A percentile compares a stretch with the other conserved stretches of the same genome.
These are phyloP conservation scores for Hirschioporus abietinus DNA, from an alignment of 768 basidiomycete genomes.

Conservation along the genomic window DNA sequence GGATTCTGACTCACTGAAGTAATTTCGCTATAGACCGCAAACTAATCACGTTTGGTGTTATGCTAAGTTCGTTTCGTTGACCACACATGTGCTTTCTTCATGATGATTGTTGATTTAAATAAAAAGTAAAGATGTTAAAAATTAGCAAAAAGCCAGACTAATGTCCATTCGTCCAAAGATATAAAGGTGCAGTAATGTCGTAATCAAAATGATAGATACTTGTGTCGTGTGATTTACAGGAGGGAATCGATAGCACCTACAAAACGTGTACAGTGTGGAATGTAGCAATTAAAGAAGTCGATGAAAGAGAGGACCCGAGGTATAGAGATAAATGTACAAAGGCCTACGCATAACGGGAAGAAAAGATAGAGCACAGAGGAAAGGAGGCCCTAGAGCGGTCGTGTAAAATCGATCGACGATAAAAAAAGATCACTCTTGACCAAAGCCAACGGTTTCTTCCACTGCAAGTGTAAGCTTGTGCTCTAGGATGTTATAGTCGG, in stretches of 20 bases:
- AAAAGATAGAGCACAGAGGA: background rate
- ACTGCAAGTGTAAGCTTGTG: conserved; percentile 93
- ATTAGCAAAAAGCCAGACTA: background rate
- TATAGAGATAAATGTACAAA: background rate
- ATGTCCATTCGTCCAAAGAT: background rate
- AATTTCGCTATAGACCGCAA: background rate
- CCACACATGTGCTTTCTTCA: background rate
- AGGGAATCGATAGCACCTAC: background rate
- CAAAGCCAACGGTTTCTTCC: conserved; percentile 93
- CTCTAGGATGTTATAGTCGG: conserved; percentile 89
- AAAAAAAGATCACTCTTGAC: conserved; percentile 67
- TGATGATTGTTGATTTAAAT: background rate
- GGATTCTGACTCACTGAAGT: background rate
- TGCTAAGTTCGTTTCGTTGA: too few relatives aligned
- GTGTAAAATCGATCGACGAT: background rate
- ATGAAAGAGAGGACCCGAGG: background rate
- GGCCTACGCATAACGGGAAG: background rate
- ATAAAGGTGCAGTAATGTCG: background rate
- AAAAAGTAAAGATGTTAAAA: background rate
- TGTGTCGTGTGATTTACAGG: background rate
- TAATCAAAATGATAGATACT: background rate
- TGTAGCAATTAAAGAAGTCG: background rate
- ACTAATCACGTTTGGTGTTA: background rate
- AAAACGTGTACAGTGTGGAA: background rate
- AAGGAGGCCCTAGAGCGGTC: conserved; percentile 11